phyloP scores from a whole-genome alignment of 2,329 filamentous ascomycete genomes.

The Microsporum ferrugineum region DNA sequence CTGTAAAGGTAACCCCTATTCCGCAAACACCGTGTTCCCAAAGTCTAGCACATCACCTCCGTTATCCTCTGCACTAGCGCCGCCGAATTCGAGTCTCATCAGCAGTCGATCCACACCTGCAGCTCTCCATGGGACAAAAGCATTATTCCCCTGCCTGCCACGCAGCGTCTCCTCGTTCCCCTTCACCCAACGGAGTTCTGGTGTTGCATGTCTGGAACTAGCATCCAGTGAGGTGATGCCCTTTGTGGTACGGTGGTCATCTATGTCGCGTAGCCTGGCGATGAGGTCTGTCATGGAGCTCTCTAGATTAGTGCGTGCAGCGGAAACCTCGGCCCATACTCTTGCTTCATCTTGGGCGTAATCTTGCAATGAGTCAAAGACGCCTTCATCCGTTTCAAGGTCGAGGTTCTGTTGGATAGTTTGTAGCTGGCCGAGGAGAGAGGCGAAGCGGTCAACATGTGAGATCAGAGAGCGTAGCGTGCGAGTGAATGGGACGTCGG shows the following conservation, averaged over 20 bases:
- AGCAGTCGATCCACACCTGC: conserved; percentile 73
- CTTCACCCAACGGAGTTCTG: conserved; percentile 23
- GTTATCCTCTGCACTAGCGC: conserved; percentile 16
- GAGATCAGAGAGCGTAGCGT: conserved; percentile 29
- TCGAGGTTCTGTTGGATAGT: conserved; percentile 66
- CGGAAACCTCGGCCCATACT: conserved; percentile 52
- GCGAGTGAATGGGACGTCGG: conserved; percentile 30
- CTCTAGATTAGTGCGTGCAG: conserved; percentile 54
- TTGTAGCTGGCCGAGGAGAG: conserved; percentile 64
- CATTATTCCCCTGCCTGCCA: conserved; percentile 21
- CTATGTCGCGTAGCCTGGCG: conserved; percentile 47
- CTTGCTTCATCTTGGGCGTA: conserved; percentile 61
- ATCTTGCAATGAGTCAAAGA: conserved; percentile 63
- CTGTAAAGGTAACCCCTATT: not conserved
- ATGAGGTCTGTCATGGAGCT: conserved; percentile 53
- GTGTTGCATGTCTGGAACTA: conserved; percentile 9
- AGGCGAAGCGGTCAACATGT: conserved; percentile 68
- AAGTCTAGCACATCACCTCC: conserved; percentile 1
- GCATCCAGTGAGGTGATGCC: conserved; percentile 28
- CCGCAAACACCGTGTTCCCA: not conserved
- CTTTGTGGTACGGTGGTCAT: conserved; percentile 41
- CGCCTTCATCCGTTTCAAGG: conserved; percentile 69
- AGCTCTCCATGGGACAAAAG: conserved; percentile 59
- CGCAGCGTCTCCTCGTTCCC: conserved; percentile 21
- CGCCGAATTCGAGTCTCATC: conserved; percentile 70